Conservation (phyloP, 257 asterid genomes). For the Solanum dulcamara region DNA sequence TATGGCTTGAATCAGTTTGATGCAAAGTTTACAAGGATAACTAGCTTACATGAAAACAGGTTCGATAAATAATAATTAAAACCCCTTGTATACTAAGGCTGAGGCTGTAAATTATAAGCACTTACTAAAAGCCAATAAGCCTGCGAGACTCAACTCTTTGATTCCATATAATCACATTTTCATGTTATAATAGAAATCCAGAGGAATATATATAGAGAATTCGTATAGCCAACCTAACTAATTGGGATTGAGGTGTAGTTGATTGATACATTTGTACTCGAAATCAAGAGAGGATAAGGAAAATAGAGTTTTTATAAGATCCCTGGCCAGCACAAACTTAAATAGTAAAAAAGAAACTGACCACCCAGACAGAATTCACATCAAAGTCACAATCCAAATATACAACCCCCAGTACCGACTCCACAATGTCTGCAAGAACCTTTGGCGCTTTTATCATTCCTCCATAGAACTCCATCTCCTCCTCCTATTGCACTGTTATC, state of each 20-base stretch:
- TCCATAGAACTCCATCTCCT: constrained; percentile 39
- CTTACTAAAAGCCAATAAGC: background rate
- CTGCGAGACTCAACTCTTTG: background rate
- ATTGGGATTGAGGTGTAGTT: background rate
- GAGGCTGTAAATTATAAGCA: background rate
- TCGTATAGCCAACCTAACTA: background rate
- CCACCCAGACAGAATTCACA: constrained; percentile 18
- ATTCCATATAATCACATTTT: background rate
- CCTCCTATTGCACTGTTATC: constrained; percentile 33
- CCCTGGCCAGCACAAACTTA: background rate
- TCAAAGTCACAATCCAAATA: constrained; percentile 29
- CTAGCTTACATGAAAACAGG: background rate
- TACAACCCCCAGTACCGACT: constrained; percentile 59
- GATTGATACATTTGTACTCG: background rate
- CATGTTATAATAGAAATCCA: background rate
- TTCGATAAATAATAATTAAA: background rate
- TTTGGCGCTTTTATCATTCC: constrained; percentile 70
- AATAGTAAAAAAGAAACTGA: constrained; percentile 3
- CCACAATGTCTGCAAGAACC: constrained; percentile 74
- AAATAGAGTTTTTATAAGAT: background rate
- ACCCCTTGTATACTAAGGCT: background rate
- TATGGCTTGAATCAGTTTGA: background rate
- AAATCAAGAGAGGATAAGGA: background rate
- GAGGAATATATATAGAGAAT: background rate
- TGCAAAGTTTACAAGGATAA: background rate